Base-by-base conservation (phyloP, 1,284 basidiomycete species). In the Hymenochaete sp. region DNA sequence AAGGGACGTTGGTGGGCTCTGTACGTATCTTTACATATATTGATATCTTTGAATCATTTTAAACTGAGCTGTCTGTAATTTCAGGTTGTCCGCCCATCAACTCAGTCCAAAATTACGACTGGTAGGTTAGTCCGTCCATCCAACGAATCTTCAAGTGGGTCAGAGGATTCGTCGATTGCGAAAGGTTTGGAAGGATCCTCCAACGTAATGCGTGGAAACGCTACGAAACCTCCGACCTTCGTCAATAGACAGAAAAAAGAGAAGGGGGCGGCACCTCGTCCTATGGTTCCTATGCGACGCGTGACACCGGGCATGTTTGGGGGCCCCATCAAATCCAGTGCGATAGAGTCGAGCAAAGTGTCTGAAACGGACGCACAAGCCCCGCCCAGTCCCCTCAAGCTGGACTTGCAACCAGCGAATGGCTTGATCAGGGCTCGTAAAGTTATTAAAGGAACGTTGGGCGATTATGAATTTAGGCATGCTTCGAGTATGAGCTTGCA, bases 241-340 rank as follows among this genome's bases (percentile, higher is more conserved):
- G 55, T 66, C 32, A 73, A 73, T 55, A 62, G 71, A 39, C 74
- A 73, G 44, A 64, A 67, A 21, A 62, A 60, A 22, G 40, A 33
- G 28, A 66, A 67, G 42, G 48, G 51, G 32, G 43, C 49, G 11
- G 42, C 58, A 4, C 32, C 32, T 16, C 52, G 57, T 10, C 50
- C 62, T 52, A 46, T 32, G 54, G 57, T 21, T 57, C 53, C 29
- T 46, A 45, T 61, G 16, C 66, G 65, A 21, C 65, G 62, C 42
- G 64, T 67, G 38, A 55, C 64, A 1, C 64, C 65, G 18, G 65
- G 64, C 24, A 64, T 62, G 51, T 52, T 66, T 11, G 48, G 49
- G 28, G 54, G 42, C n/a, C 25, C 45, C 13, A 37, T 48, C 18
- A 52, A 58, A 44, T 28, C 22, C 9, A 42, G 50, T 42, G 33